A percentile compares a stretch with the other conserved stretches of the same genome.
Evolutionary conservation across 352 stramenopile species (phyloP).

Genomic region (Pythium plurisporium): DNA sequence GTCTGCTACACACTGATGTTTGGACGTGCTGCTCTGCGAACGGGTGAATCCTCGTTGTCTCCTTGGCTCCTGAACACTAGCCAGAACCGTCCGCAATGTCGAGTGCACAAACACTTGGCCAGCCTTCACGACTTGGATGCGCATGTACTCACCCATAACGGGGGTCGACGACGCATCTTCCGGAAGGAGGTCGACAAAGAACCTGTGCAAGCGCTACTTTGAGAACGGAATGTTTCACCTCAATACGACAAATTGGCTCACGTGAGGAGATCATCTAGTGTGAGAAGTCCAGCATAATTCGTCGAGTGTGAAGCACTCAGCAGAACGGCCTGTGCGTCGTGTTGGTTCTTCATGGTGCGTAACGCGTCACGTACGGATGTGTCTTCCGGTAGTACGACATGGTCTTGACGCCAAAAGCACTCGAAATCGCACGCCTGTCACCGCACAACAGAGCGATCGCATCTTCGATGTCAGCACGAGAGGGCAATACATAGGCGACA

Average conservation of each 20-base stretch:
- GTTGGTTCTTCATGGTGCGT: constrained; percentile 24
- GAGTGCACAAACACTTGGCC: constrained; percentile 30
- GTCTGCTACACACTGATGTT: constrained; percentile 31
- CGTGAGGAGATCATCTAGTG: constrained; percentile 25
- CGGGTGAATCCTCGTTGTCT: neutral
- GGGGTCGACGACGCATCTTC: constrained; percentile 8
- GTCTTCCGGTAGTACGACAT: constrained; percentile 24
- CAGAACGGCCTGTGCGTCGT: constrained; percentile 21
- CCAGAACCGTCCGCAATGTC: constrained; percentile 28
- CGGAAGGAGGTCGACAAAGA: constrained; percentile 8
- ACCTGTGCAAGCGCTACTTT: neutral
- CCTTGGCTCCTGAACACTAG: neutral
- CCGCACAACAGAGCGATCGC: neutral
- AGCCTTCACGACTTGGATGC: constrained; percentile 33
- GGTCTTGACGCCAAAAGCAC: constrained; percentile 41
- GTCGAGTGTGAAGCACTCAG: constrained; percentile 11
- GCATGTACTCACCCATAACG: constrained; percentile 35
- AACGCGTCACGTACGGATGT: constrained; percentile 33
- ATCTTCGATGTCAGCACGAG: no score
- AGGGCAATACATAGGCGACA: no score
- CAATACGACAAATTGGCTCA: neutral
- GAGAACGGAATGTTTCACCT: neutral
- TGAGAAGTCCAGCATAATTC: constrained; percentile 29
- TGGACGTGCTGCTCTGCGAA: neutral
- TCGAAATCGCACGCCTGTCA: constrained; percentile 35